These are phyloP conservation scores for Entomortierella chlamydospora DNA, from an alignment of 192 early-diverging fungal species.

Conservation along the genomic window DNA sequence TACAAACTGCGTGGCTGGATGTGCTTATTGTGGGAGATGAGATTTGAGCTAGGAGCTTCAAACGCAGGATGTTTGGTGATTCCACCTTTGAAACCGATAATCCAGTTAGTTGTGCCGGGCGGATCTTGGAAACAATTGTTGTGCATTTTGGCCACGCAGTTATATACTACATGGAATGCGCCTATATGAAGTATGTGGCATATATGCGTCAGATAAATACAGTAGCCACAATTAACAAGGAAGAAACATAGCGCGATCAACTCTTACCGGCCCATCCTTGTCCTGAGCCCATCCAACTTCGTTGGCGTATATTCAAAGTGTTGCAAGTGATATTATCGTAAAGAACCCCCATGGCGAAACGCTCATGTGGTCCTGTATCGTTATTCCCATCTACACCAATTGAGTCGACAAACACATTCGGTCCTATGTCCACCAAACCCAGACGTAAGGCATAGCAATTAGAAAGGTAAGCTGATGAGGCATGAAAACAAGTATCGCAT, in stretches of 20 bases:
- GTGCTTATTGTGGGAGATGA: not conserved
- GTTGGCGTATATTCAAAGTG: slow-evolving; percentile 34
- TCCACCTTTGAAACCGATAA: slow-evolving; percentile 30
- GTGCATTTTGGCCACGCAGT: slow-evolving; percentile 13
- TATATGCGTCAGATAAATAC: too few relatives aligned
- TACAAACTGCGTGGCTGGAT: slow-evolving; percentile 39
- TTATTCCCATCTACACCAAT: slow-evolving; percentile 45
- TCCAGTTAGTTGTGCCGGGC: slow-evolving; percentile 36
- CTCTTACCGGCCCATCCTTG: slow-evolving; percentile 46
- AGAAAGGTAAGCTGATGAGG: not conserved
- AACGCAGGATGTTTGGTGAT: slow-evolving; percentile 9
- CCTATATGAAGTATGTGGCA: slow-evolving; percentile 1
- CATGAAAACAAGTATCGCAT: not conserved
- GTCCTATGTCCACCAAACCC: too few relatives aligned
- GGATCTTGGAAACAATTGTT: slow-evolving; percentile 50
- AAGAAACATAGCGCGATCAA: too few relatives aligned
- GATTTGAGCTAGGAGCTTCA: not conserved
- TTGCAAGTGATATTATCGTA: slow-evolving; percentile 48
- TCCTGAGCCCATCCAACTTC: slow-evolving; percentile 52
- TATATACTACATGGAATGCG: slow-evolving; percentile 47
- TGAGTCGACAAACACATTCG: slow-evolving; percentile 48
- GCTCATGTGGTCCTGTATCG: slow-evolving; percentile 49
- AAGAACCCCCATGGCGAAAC: slow-evolving; percentile 46
- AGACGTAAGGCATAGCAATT: too few relatives aligned
- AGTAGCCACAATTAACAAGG: too few relatives aligned